These are phyloP conservation scores for Phytophthora foliorum DNA, from an alignment of 352 stramenopile genomes.

Conservation along the genomic window DNA sequence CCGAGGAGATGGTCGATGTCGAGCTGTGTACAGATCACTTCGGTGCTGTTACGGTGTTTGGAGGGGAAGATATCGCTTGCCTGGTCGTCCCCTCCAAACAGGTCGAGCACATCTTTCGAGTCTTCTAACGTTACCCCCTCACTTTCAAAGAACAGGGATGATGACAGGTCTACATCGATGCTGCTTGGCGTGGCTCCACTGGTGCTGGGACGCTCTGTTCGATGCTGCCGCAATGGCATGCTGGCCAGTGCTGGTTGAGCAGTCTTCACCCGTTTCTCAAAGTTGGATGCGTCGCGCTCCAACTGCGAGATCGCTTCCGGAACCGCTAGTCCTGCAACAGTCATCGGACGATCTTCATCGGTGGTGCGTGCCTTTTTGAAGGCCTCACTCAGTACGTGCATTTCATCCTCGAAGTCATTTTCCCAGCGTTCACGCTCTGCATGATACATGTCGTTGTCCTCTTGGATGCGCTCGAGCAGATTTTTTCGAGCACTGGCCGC, in stretches of 20 bases:
- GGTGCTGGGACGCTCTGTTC: slow-evolving; percentile 16
- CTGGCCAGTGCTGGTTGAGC: slow-evolving; percentile 34
- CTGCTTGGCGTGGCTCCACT: not conserved
- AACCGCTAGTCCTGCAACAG: slow-evolving; percentile 59
- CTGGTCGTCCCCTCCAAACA: slow-evolving; percentile 29
- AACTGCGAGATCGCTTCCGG: slow-evolving; percentile 61
- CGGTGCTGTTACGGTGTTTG: not conserved
- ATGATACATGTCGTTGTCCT: slow-evolving; percentile 37
- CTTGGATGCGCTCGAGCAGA: slow-evolving; percentile 30
- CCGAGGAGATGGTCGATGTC: slow-evolving; percentile 41
- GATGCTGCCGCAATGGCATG: not conserved
- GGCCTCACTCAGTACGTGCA: slow-evolving; percentile 48
- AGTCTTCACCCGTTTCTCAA: slow-evolving; percentile 59
- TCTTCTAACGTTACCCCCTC: slow-evolving; percentile 44
- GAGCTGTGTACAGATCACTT: slow-evolving; percentile 1
- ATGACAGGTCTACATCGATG: not conserved
- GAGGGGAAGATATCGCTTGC: slow-evolving; percentile 1
- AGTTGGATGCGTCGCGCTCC: slow-evolving; percentile 46
- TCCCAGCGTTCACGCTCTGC: slow-evolving; percentile 61
- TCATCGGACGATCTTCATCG: slow-evolving; percentile 51
- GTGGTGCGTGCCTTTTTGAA: slow-evolving; percentile 50
- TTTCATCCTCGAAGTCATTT: slow-evolving; percentile 59
- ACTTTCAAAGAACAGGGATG: slow-evolving; percentile 24
- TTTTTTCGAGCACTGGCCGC: slow-evolving; percentile 37
- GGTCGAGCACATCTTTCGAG: slow-evolving; percentile 43